Conservation (phyloP, 2,329 filamentous ascomycete species). For the Fusarium oxysporum region DNA sequence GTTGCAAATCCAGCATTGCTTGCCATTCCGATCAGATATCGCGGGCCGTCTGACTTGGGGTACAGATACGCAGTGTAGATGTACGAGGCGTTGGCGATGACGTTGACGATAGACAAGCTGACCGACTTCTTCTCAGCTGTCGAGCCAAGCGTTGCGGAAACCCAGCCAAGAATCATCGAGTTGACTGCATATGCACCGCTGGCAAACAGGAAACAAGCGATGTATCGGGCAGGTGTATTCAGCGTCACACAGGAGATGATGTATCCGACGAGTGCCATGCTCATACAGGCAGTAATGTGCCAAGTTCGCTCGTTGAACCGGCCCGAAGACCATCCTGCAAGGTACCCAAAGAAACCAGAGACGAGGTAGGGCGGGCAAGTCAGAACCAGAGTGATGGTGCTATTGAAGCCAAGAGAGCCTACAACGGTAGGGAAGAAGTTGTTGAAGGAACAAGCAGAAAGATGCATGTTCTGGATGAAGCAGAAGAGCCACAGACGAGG, state of each 20-base stretch:
- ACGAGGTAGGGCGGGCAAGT: conserved; percentile 60
- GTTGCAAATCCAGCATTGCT: conserved; percentile 43
- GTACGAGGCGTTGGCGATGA: conserved; percentile 57
- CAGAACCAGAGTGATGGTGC: conserved; percentile 57
- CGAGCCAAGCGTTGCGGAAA: conserved; percentile 54
- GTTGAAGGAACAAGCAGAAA: conserved; percentile 51
- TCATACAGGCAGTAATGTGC: conserved; percentile 50
- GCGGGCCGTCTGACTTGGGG: conserved; percentile 53
- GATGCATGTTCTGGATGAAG: conserved; percentile 53
- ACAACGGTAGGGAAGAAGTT: conserved; percentile 50
- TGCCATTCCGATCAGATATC: conserved; percentile 56
- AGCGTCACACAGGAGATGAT: conserved; percentile 48
- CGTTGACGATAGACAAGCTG: conserved; percentile 57
- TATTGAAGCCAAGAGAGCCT: conserved; percentile 47
- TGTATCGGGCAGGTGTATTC: conserved; percentile 48
- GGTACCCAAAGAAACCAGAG: conserved; percentile 54
- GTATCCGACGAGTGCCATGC: conserved; percentile 55
- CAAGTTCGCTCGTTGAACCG: conserved; percentile 56
- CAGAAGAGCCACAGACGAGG: conserved; percentile 48
- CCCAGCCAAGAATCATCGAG: conserved; percentile 58
- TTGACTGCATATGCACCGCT: conserved; percentile 55
- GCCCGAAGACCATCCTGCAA: conserved; percentile 57
- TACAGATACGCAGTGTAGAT: conserved; percentile 61
- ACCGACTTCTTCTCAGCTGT: conserved; percentile 59
- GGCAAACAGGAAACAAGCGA: conserved; percentile 52